These are phyloP conservation scores for Parasarocladium wereldwijsianum DNA, from an alignment of 2,329 filamentous ascomycete species.

Conservation along the genomic window DNA sequence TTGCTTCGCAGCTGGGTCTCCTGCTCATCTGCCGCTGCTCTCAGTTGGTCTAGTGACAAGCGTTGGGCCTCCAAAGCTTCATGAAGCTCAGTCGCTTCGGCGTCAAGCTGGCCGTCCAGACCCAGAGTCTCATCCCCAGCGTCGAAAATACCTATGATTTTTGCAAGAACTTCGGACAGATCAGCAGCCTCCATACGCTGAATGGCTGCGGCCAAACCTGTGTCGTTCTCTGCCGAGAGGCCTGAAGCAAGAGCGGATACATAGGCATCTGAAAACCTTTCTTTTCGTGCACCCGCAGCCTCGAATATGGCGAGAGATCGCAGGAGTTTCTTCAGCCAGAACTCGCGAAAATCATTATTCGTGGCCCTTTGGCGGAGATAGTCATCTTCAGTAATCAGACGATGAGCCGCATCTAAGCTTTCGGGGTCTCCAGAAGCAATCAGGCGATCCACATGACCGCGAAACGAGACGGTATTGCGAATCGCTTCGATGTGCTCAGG, in stretches of 20 bases:
- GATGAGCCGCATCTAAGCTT: conserved; percentile 26
- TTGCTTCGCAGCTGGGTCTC: conserved; percentile 51
- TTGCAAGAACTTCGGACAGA: conserved; percentile 13
- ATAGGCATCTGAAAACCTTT: conserved; percentile 42
- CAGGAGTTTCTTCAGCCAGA: conserved; percentile 28
- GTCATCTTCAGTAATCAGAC: conserved; percentile 45
- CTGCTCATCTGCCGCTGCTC: conserved; percentile 20
- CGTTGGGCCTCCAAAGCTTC: conserved; percentile 2
- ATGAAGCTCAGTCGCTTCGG: conserved; percentile 16
- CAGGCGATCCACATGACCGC: conserved; percentile 29
- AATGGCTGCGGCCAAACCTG: conserved; percentile 40
- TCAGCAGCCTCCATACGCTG: conserved; percentile 34
- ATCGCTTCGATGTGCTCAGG: conserved; percentile 51
- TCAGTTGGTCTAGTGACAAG: conserved; percentile 3
- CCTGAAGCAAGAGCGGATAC: conserved; percentile 44
- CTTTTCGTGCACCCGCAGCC: conserved; percentile 19
- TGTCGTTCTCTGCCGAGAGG: conserved; percentile 33
- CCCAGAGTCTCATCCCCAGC: conserved; percentile 22
- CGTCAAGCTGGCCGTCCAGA: conserved; percentile 16
- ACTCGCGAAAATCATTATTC: conserved; percentile 16
- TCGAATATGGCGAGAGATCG: conserved; percentile 32
- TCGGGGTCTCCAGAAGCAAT: conserved; percentile 24
- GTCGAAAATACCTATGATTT: conserved; percentile 13
- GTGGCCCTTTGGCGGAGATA: conserved; percentile 32
- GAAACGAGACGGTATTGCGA: conserved; percentile 56